A percentile compares a stretch with the other conserved stretches of the same genome.
These are phyloP conservation scores for Lipomyces orientalis DNA, from an alignment of 805 yeast genomes.

Conservation along the genomic window DNA sequence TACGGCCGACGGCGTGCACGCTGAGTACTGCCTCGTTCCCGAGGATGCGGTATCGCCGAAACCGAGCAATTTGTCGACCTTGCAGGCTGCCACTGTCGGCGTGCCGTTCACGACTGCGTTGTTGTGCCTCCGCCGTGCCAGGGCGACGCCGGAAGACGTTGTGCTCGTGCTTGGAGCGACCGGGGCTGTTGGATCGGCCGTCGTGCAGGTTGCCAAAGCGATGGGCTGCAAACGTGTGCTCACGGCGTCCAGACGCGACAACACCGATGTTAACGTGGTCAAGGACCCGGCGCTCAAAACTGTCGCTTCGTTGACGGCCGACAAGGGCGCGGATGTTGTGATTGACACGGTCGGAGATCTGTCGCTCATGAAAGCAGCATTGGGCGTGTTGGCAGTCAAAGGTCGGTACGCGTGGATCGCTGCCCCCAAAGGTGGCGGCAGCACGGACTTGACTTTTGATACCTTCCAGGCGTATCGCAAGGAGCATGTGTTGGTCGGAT, in stretches of 20 bases:
- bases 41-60: background rate
- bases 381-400: background rate
- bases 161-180: conserved; percentile 5
- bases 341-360: background rate
- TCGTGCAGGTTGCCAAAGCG: background rate
- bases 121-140: background rate
- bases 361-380: background rate
- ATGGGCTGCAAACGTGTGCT: conserved; percentile 1
- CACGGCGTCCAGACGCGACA: conserved; percentile 1
- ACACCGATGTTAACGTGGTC: background rate
- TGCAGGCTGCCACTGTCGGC: background rate
- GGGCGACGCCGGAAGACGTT: background rate
- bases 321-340: background rate
- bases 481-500: background rate
- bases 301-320: background rate
- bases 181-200: conserved; percentile 5
- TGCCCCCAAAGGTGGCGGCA: background rate
- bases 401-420: conserved; percentile 1
- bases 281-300: background rate
- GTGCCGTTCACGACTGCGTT: conserved; percentile 3
- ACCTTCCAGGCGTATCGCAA: background rate
- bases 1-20: background rate
- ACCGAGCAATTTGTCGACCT: background rate
- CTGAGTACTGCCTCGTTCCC: background rate
- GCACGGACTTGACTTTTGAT: background rate